These are phyloP conservation scores for Podila epicladia DNA, from an alignment of 192 early-diverging fungal genomes.

Conservation along the genomic window DNA sequence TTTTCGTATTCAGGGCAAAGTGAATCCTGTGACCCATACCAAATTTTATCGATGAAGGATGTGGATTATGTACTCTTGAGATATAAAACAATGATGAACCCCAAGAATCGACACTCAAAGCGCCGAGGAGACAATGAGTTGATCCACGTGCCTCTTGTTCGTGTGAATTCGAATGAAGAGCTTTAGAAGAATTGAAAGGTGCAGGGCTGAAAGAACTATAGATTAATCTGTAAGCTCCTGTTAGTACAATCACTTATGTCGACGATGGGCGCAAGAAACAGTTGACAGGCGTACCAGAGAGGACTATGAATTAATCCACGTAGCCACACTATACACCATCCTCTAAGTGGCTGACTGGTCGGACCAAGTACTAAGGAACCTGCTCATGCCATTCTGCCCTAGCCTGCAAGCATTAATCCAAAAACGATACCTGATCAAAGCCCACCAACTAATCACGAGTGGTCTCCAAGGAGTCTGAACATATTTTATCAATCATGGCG, in stretches of 20 bases:
- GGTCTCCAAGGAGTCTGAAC: too few relatives aligned
- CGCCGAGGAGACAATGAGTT: conserved; percentile 1
- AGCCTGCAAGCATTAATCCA: too few relatives aligned
- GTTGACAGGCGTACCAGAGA: not conserved
- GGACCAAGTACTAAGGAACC: too few relatives aligned
- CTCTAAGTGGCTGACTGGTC: too few relatives aligned
- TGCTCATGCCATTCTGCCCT: too few relatives aligned
- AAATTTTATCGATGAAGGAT: not conserved
- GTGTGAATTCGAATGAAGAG: not conserved
- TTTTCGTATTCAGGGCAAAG: too few relatives aligned
- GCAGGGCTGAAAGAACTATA: conserved; percentile 1
- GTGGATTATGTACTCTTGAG: not conserved
- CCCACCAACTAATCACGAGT: too few relatives aligned
- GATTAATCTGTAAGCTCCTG: conserved; percentile 4
- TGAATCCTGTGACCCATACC: too few relatives aligned
- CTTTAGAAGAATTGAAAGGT: conserved; percentile 1
- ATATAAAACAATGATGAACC: not conserved
- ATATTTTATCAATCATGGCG: too few relatives aligned
- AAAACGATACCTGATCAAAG: too few relatives aligned
- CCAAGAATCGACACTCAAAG: not conserved
- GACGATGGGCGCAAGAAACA: conserved; percentile 7
- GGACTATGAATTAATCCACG: too few relatives aligned
- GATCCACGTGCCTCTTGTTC: not conserved
- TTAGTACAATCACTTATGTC: not conserved
- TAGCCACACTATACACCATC: too few relatives aligned